Base-by-base conservation (phyloP, 1,139 yeast genomes). In the Lizanozyma gosingica region DNA sequence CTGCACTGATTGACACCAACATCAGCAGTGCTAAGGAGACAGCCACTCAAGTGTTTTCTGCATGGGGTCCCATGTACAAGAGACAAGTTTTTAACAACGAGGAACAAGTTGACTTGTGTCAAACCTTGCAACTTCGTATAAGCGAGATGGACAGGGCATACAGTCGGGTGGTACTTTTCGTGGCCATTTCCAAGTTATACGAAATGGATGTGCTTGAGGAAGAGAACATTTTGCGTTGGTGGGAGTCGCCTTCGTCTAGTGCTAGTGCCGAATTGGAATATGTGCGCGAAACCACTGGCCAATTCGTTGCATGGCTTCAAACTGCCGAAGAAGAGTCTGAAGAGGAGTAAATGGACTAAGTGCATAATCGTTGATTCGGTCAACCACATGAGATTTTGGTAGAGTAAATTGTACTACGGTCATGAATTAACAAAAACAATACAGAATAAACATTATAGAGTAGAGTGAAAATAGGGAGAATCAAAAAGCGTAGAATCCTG, bases 231-330 rank as follows among this genome's bases (percentile, higher is more conserved):
- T 69, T 80, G 52, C 57, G 59, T 39, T 92, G 98, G 98, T 90
- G 95, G 95, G 69, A 71, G 36, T 57, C 63, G 34, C 56, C 59
- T 4, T 62, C 61, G 16, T 62, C 73, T 9, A 58, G 59, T n/a
- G 71, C 63, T 4, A 63, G 73, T 32, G 69, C 66, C 16, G 68
- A 65, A 32, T 63, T 71, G 44, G 55, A 51, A 3, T 62, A 64
- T 22, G 80, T 82, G 15, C 74, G 84, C 46, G 65, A 59, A 36
- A 67, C 80, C 47, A 76, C 86, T 3, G 73, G 65, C 14, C 82
- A 80, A 58, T 90, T 90, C 78, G 72, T 92, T 15, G 85, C 81
- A 17, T 88, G 97, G 97, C 72, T 92, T 43, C 72, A 76, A 53
- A 85, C 79, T 40, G 97, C 97, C 1, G 97, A 87, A 54, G 94